Base-by-base conservation (phyloP, 192 early-diverging fungal species). In the Fimicolochytrium jonesii region DNA sequence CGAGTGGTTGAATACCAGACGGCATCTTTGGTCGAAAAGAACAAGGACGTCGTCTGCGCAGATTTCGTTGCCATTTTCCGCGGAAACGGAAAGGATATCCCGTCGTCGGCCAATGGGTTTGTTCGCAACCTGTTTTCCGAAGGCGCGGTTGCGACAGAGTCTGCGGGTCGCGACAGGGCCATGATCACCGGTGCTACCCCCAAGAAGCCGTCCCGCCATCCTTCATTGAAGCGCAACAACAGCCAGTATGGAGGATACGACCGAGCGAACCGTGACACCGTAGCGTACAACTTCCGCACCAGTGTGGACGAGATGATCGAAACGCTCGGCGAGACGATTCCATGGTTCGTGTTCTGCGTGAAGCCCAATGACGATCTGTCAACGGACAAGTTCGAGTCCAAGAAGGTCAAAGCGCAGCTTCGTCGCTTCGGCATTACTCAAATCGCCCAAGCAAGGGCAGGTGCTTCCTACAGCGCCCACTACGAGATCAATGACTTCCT, bases 41-140 rank as follows among this genome's bases (percentile, higher is more conserved):
- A 94, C 77, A 75, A 60, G 66, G 79, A 88, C 68, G 56, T 85
- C 30, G 76, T 88, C 37, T 43, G 70, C 46, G 77, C 88, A 4
- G 93, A 98, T 68, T 94, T 95, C 69, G 82, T 94, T 28, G 79
- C 86, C 35, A 74, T 96, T 35, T 81, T 95, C 64, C 71, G 82
- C 30, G 83, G 83, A 44, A 76, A 76, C 56, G 69, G 65, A 20
- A 69, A 54, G 42, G 71, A 70, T 48, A 76, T 76, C 55, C 58
- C 42, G 1, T 69, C 70, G 23, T 73, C 87, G 22, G 84, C 81
- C 56, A 92, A 91, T 72, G 65, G 66, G 5, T 92, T 95, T 65
- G 73, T 94, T 26, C 81, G 80, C 20, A 73, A 72, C 34, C 75
- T 97, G 55, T 92, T 94, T 66, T 80, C 81, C 17, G 76, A 85